These are phyloP conservation scores for Cercospora zeae-maydis DNA, from an alignment of 2,329 filamentous ascomycete species.

Conservation along the genomic window DNA sequence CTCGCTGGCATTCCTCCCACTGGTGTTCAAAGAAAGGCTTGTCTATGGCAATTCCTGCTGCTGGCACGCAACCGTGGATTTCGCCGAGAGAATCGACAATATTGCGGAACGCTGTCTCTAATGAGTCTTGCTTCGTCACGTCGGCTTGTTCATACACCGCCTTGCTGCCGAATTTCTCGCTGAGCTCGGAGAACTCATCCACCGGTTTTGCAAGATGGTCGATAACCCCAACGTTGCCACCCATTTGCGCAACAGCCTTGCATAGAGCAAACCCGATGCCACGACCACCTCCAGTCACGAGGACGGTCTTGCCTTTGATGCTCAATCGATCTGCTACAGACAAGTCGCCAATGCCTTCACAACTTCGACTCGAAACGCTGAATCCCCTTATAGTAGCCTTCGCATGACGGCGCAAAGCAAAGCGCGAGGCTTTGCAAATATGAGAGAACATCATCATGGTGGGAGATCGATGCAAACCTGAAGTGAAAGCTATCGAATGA, in stretches of 20 bases:
- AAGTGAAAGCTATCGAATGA: background rate
- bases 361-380: background rate
- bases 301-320: conserved; percentile 35
- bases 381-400: background rate
- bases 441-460: background rate
- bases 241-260: conserved; percentile 6
- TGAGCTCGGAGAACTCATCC: conserved; percentile 1
- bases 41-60: conserved; percentile 32
- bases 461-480: background rate
- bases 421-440: background rate
- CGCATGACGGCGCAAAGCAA: background rate
- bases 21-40: conserved; percentile 30
- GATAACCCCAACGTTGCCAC: conserved; percentile 8
- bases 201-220: background rate
- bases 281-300: conserved; percentile 43
- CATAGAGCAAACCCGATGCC: conserved; percentile 39
- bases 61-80: conserved; percentile 25
- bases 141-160: conserved; percentile 14
- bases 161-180: conserved; percentile 1
- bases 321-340: conserved; percentile 28
- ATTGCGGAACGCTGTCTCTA: conserved; percentile 7
- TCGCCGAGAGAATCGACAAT: conserved; percentile 10
- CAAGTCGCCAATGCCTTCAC: background rate
- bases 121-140: conserved; percentile 6
- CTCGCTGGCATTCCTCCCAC: conserved; percentile 26